A percentile compares a stretch with the other conserved stretches of the same genome.
Evolutionary conservation across 768 basidiomycete species (phyloP).

Genomic region (Kwoniella botswanensis): DNA sequence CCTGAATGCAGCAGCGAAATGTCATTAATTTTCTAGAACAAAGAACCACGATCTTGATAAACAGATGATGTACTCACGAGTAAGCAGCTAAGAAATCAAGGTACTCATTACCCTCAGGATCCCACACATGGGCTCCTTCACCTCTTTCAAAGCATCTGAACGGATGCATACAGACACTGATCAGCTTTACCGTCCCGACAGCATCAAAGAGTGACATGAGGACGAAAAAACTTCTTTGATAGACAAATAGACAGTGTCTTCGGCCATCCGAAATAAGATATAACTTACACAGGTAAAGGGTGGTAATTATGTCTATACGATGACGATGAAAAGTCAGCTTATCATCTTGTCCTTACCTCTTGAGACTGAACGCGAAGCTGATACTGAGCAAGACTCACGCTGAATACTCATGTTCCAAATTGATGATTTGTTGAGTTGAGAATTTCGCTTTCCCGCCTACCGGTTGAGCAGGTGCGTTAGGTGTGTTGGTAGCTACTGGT

Average conservation of each 20-base stretch:
- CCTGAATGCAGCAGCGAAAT: slow-evolving; percentile 58
- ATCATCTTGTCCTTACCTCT: background rate
- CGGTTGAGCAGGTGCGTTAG: slow-evolving; percentile 10
- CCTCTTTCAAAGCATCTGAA: slow-evolving; percentile 80
- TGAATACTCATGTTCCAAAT: slow-evolving; percentile 70
- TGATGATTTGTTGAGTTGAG: slow-evolving; percentile 67
- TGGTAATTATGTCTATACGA: slow-evolving; percentile 77
- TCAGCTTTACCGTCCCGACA: background rate
- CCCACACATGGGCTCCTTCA: slow-evolving; percentile 79
- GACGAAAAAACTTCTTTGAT: no score
- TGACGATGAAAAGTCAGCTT: background rate
- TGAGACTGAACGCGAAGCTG: no score
- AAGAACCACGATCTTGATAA: background rate
- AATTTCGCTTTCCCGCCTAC: slow-evolving; percentile 37
- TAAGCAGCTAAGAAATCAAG: slow-evolving; percentile 98
- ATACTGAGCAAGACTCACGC: slow-evolving; percentile 37
- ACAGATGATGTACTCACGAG: slow-evolving; percentile 67
- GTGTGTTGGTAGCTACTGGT: slow-evolving; percentile 20
- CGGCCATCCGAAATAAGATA: background rate
- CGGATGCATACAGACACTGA: background rate
- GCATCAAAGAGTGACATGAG: no score
- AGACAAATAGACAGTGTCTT: background rate
- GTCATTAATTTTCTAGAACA: background rate
- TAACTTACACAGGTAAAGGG: slow-evolving; percentile 74
- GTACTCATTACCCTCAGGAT: slow-evolving; percentile 92